Evolutionary conservation across 768 basidiomycete species (phyloP), one percentile per base, ranked within the genome.

Genomic region (Tulasnella sp.): DNA sequence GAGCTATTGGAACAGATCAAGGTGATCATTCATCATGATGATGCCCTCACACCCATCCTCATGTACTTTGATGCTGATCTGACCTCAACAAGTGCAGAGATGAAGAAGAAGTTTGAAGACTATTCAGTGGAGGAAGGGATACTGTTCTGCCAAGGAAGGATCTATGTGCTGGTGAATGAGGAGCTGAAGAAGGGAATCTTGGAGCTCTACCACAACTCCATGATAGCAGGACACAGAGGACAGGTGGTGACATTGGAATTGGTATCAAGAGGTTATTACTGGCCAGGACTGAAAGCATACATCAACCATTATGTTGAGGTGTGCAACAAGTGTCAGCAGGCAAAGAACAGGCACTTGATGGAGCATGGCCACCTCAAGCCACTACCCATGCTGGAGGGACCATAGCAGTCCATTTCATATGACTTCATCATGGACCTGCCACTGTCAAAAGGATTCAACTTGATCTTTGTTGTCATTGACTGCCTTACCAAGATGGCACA

Each of bases 341-440:
- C 26, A 5, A 62, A 62, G 32, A 13, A 43, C 13, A 38, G 30
- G 13, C 38, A 44, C 13, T 29, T 17, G 10, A 44, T 17, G 17
- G 23, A 32, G 10, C 21, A 45, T 45, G 61, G 61, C 8, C 23
- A 24, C n/a, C 61, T 63, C 3, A 3, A n/a, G 8, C 61, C 62
- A 7, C 51, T 63, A 9, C 15, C 29, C 5, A 53, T 61, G 9
- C 62, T 61, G 4, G 4, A n/a, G 45, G 26, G 24, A 38, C 62
- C 62, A 4, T 64, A 26, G 56, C 13, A 48, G 5, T 13, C 32
- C 3, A 51, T 64, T 10, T 26, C 45, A 21, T 42, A 63, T n/a
- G 63, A 64, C 42, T 58, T 62, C 10, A 66, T 70, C 21, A 61
- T 56, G 10, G 32, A 63, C n/a, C 58, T 70, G 11, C 69, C 68